Conservation (phyloP, 306 rosid species). For the Hylodesmum podocarpum region DNA sequence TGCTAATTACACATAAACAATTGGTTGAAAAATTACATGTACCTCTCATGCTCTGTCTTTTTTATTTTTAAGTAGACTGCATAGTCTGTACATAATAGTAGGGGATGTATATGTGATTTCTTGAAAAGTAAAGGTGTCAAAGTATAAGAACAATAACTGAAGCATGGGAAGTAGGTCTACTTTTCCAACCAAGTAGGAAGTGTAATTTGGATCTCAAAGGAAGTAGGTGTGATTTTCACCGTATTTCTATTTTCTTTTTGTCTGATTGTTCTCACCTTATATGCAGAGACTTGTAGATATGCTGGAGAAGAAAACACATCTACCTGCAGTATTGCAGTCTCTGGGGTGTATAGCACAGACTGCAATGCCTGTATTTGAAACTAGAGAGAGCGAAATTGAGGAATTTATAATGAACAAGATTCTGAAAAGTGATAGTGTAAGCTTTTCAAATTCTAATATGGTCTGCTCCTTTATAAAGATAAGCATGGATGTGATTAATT, state of each 20-base stretch:
- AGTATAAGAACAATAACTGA: not conserved
- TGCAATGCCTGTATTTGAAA: conserved; percentile 99
- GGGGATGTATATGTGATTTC: conserved; percentile 8
- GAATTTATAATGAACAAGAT: conserved; percentile 78
- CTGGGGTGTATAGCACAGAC: conserved; percentile 97
- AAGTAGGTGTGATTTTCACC: not conserved
- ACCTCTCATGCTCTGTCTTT: conserved; percentile 16
- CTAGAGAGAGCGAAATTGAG: conserved; percentile 91
- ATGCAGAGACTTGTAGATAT: conserved; percentile 94
- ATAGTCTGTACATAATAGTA: not conserved
- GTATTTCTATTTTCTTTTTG: conserved; percentile 18
- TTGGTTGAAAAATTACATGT: conserved; percentile 17
- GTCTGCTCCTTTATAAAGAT: conserved; percentile 22
- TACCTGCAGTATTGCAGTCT: conserved; percentile 94
- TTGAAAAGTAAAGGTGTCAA: not conserved
- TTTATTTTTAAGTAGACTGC: not conserved
- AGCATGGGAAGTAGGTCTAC: not conserved
- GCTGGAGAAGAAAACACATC: conserved; percentile 91
- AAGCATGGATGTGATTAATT: conserved; percentile 26
- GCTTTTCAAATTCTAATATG: conserved; percentile 39
- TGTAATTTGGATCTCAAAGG: not conserved
- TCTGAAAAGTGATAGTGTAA: conserved; percentile 68
- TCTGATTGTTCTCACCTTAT: conserved; percentile 34
- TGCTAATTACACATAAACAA: not conserved
- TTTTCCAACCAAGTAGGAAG: conserved; percentile 12